Base-by-base conservation (phyloP, 2,329 filamentous ascomycete genomes). In the Colletotrichum sp. region DNA sequence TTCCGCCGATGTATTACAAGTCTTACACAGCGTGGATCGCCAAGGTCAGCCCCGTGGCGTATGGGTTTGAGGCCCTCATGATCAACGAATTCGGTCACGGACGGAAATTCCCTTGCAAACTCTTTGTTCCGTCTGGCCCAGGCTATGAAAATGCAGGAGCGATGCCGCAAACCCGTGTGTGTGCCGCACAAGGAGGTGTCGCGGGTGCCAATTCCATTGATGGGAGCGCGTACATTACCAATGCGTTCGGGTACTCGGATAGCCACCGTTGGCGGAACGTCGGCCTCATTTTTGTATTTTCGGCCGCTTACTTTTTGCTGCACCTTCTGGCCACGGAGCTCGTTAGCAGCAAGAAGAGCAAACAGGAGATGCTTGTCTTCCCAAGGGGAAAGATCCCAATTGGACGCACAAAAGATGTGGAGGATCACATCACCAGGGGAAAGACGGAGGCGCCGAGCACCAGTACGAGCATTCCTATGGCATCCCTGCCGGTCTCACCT, bases 141-240 rank as follows among this genome's bases (percentile, higher is more conserved):
- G 36, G 58, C 10, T 83, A 83, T 26, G 70, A 77, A 28, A 75
- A 77, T 32, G 61, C 69, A 18, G 18, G 7, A 2, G 16, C 13
- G 62, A 58, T 48, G 18, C n/a, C 69, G 8, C 36, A 55, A 32
- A 64, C 73, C 21, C 73, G 55, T 43, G 69, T 72, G 3, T 75
- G 73, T 64, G 68, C 73, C 38, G 43, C 26, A 5, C 62, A 62
- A 16, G 73, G 73, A 1, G 73, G 36, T 16, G 56, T 34, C 24
- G 24, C 73, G 16, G 73, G 73, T 13, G 69, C 32, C 24, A 30
- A 38, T 2, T 73, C 26, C 8, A 26, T 77, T n/a, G 43, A 77
- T 15, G 76, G 76, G 4, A 52, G 26, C 43, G 48, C 30, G 5
- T 77, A 77, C 30, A 72, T 77, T 26, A 32, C 24, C 8, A 43